Percentiles rank a stretch among this genome's conserved stretches.
Conservation (phyloP, 2,329 filamentous ascomycete genomes). For the Paecilomyces sp. region DNA sequence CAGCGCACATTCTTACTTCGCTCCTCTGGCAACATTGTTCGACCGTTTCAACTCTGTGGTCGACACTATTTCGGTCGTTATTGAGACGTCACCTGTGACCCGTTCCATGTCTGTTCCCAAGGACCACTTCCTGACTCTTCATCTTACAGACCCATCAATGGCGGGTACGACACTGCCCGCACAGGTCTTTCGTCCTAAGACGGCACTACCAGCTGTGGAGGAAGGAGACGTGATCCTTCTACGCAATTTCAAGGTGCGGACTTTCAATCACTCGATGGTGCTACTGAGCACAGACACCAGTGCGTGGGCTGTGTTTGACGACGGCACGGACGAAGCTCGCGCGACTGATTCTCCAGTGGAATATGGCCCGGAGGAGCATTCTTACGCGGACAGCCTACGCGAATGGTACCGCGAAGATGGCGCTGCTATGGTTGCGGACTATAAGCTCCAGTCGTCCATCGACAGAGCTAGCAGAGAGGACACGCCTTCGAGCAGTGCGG, state of each 20-base stretch:
- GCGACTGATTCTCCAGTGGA: slow-evolving; percentile 34
- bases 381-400: slow-evolving; percentile 26
- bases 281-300: slow-evolving; percentile 36
- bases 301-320: slow-evolving; percentile 41
- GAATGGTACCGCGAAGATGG: slow-evolving; percentile 36
- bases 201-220: slow-evolving; percentile 28
- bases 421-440: slow-evolving; percentile 25
- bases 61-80: slow-evolving; percentile 37
- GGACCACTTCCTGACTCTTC: slow-evolving; percentile 35
- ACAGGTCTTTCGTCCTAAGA: slow-evolving; percentile 36
- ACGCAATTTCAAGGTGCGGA: slow-evolving; percentile 39
- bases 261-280: slow-evolving; percentile 30
- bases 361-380: slow-evolving; percentile 29
- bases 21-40: slow-evolving; percentile 34
- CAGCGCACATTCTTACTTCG: slow-evolving; percentile 37
- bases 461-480: slow-evolving; percentile 18
- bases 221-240: slow-evolving; percentile 39
- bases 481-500: slow-evolving; percentile 14
- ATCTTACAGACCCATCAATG: slow-evolving; percentile 39
- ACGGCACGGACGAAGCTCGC: slow-evolving; percentile 17
- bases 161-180: slow-evolving; percentile 29
- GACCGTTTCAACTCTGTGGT: slow-evolving; percentile 33
- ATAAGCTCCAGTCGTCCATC: slow-evolving; percentile 28
- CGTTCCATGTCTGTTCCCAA: slow-evolving; percentile 30
- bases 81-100: slow-evolving; percentile 21